Base-by-base conservation (phyloP, 202 grass and related monocot species). In the Musa balbisiana region DNA sequence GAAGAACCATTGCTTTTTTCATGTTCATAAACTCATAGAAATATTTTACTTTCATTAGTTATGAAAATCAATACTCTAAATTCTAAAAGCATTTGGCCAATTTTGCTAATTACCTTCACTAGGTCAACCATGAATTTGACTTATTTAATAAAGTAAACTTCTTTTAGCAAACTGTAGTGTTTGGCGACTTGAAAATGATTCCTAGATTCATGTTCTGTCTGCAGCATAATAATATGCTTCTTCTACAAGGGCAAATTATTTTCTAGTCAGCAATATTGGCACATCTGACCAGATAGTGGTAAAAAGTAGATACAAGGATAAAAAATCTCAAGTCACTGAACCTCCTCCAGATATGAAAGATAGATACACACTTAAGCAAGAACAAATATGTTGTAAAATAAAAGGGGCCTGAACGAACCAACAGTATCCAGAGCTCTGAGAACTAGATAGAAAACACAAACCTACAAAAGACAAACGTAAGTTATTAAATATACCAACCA, bases 371-470 rank as follows among this genome's bases (percentile, higher is more conserved):
- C 16, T 33, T 64, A 10, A 2, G 24, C 23, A 52, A 64, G 6
- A 24, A 52, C 19, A 22, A 29, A 52, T 33, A 51, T 26, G 81
- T n/a, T 76, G 43, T 60, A 55, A n/a, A 43, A 73, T 0, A 43
- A 60, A 54, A 33, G 22, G 13, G 51, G 10, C 9, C 13, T 54
- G 55, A 58, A 62, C 91, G 74, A 22, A 99, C 95, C 95, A 56
- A 99, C 91, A 50, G 95, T 99, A 88, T 94, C 95, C 21, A 99
- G 89, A 53, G 89, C 95, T 76, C 95, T 90, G 82, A 99, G 95
- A 68, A 99, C 87, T 75, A 99, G 87, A 81, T 99, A 99, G 87
- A 99, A 99, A 77, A 99, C 77, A 84, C 95, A 99, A 43, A 99
- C 91, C 95, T 99, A 83, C 83, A 77, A 50, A 23, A 76, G 9